Evolutionary conservation across 345 rosid species (phyloP), one percentile per base, ranked within the genome.

Genomic region (Hevea brasiliensis): DNA sequence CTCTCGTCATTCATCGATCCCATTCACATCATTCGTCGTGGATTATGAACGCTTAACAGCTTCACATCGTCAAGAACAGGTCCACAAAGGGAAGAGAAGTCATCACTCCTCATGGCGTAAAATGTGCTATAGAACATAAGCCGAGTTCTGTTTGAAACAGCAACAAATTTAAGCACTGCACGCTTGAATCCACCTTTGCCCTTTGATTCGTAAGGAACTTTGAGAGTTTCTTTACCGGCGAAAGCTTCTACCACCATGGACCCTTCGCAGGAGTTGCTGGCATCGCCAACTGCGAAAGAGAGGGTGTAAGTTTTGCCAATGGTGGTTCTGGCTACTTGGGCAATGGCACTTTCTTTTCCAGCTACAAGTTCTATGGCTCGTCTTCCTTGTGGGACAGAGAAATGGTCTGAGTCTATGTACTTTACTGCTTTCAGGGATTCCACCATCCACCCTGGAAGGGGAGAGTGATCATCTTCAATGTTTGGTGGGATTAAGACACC

Each of bases 71-170:
- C 98, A 14, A 92, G 14, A 6, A 92, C 89, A 18, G 96, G 96
- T 15, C 98, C 98, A 57, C 98, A 92, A 0, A 92, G 86, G 20
- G 94, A 85, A 18, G 92, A 92, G 13, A 89, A 84, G 78, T 88
- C 82, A 65, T 90, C 94, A 7, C 79, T 85, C 70, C 77, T 85
- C 89, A 83, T 90, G 72, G 79, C 76, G 72, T 90, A 92, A 76
- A 77, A 85, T 14, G 97, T 84, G 87, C 97, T 92, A 2, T 81
- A 79, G 83, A 92, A 92, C 79, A 81, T 83, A 18, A 92, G 72
- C 23, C 91, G 73, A 0, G 98, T 90, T 70, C 85, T 88, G 0
- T 32, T 60, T 12, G 88, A 74, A 35, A 68, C 75, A 5, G 93
- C 97, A 76, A 65, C 84, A 76, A 92, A 90, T 72, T 35, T 69